Percentiles rank a stretch among this genome's conserved stretches.
phyloP scores from a whole-genome alignment of 192 early-diverging fungal genomes.

The Lobulomyces angularis region DNA sequence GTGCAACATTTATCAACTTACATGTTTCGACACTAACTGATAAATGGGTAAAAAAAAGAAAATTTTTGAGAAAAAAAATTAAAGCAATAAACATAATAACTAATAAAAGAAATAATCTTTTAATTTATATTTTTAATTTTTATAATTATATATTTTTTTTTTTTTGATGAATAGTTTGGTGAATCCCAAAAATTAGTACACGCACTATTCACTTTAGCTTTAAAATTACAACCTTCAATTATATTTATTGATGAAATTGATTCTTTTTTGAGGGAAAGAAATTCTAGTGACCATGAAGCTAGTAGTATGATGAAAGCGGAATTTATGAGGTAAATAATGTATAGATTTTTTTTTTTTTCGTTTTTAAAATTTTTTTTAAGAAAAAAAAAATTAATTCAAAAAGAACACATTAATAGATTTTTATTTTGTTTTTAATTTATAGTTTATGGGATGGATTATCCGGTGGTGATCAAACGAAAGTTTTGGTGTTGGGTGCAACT shows the following conservation, averaged over 20 bases:
- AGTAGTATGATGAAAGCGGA: conserved; percentile 99
- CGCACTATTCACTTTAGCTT: conserved; percentile 84
- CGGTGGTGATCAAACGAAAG: conserved; percentile 42
- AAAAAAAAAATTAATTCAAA: no score
- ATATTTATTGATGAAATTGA: conserved; percentile 99
- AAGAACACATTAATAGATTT: no score
- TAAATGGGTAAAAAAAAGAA: conserved; percentile 87
- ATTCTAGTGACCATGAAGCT: conserved; percentile 85
- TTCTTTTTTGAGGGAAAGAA: conserved; percentile 77
- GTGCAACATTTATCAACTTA: conserved; percentile 94
- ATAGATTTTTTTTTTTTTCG: not conserved
- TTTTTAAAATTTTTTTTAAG: not conserved
- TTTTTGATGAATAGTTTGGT: conserved; percentile 46
- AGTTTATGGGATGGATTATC: conserved; percentile 94
- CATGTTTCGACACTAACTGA: conserved; percentile 93
- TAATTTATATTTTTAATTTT: conserved; percentile 1
- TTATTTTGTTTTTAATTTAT: conserved; percentile 1
- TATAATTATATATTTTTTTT: no score
- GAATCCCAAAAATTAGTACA: conserved; percentile 89
- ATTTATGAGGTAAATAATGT: conserved; percentile 65
- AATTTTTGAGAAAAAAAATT: no score
- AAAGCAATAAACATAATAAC: no score
- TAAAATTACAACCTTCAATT: conserved; percentile 88
- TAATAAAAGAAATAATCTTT: not conserved
- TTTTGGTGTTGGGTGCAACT: conserved; percentile 83